A percentile compares a stretch with the other conserved stretches of the same genome.
These are phyloP conservation scores for Globisporangium viniferum DNA, from an alignment of 352 stramenopile species.

Conservation along the genomic window DNA sequence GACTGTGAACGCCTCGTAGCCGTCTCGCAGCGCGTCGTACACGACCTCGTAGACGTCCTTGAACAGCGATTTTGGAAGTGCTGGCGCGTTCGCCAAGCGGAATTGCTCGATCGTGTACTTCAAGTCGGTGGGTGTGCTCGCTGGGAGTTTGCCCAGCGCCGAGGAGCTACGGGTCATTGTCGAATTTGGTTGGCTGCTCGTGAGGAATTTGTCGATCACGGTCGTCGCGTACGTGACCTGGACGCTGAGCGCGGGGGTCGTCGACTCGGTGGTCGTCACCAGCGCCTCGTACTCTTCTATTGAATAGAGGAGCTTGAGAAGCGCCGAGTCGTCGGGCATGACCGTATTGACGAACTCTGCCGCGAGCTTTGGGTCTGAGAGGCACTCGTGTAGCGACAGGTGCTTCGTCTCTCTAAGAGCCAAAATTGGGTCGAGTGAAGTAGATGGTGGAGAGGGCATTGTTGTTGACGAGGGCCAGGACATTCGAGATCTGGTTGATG, in stretches of 20 bases:
- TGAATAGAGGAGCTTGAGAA: slow-evolving; percentile 37
- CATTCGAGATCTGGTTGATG: neutral
- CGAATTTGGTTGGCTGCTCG: neutral
- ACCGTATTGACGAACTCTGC: slow-evolving; percentile 40
- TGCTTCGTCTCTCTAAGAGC: neutral
- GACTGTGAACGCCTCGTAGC: slow-evolving; percentile 32
- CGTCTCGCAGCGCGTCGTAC: slow-evolving; percentile 22
- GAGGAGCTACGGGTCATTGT: neutral
- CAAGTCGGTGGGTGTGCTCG: neutral
- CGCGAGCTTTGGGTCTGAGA: slow-evolving; percentile 38
- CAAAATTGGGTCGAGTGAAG: neutral
- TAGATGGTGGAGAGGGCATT: neutral
- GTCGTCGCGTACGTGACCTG: slow-evolving; percentile 28
- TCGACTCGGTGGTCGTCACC: neutral
- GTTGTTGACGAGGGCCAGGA: neutral
- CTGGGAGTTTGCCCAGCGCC: slow-evolving; percentile 11
- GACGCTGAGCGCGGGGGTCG: slow-evolving; percentile 13
- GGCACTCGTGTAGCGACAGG: slow-evolving; percentile 33
- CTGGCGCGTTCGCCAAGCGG: neutral
- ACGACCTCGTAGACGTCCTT: slow-evolving; percentile 25
- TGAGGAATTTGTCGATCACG: slow-evolving; percentile 33
- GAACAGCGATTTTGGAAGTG: slow-evolving; percentile 28
- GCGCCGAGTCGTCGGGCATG: slow-evolving; percentile 29
- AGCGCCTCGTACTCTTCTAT: slow-evolving; percentile 46
- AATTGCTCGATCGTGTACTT: slow-evolving; percentile 12